A percentile compares a stretch with the other conserved stretches of the same genome.
These are phyloP conservation scores for Chrysoporthe deuterocubensis DNA, from an alignment of 2,329 filamentous ascomycete genomes.

Conservation along the genomic window DNA sequence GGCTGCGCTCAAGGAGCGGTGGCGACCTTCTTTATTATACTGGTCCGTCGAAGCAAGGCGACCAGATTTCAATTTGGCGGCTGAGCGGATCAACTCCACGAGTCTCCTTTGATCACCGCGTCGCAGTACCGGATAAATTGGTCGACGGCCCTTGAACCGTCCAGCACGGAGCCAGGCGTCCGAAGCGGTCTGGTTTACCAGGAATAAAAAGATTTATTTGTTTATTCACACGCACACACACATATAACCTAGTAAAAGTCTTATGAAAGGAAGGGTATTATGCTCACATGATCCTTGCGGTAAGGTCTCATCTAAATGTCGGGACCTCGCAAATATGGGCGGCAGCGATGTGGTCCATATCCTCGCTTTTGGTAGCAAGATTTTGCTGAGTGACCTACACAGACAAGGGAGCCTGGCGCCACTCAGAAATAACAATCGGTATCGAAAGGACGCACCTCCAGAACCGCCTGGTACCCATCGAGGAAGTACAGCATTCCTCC, in stretches of 20 bases:
- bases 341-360: not conserved
- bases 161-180: slow-evolving; percentile 17
- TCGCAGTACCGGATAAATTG: slow-evolving; percentile 24
- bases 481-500: not conserved
- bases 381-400: not conserved
- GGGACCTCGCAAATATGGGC: too few relatives aligned
- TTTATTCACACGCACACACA: not conserved
- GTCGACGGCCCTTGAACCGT: not conserved
- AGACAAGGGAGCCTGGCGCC: not conserved
- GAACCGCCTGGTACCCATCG: not conserved
- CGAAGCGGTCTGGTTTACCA: not conserved
- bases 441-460: not conserved
- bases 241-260: not conserved
- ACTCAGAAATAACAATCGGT: not conserved
- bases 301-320: slow-evolving; percentile 1
- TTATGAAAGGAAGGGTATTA: not conserved
- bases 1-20: not conserved
- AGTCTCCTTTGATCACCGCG: not conserved
- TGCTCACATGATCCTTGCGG: not conserved
- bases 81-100: not conserved
- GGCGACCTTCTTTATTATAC: not conserved
- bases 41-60: not conserved
- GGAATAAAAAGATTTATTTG: not conserved
- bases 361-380: not conserved
- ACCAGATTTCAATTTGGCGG: not conserved